phyloP scores from a whole-genome alignment of 108 stramenopile species.

The Cyclotella choctawhatcheeana region DNA sequence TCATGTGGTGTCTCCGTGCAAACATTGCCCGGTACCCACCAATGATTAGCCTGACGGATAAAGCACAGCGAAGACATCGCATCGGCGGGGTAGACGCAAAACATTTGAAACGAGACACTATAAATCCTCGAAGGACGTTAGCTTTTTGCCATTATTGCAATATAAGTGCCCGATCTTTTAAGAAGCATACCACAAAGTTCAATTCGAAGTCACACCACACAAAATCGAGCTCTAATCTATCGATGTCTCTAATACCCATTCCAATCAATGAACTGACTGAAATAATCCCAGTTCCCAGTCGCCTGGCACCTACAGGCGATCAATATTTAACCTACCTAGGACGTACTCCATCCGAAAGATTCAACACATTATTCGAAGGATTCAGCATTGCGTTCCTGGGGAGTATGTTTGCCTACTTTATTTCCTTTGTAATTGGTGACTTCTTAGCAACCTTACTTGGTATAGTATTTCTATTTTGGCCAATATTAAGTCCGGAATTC shows the following conservation, averaged over 20 bases:
- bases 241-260: conserved; percentile 73
- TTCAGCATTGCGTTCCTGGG: conserved; percentile 70
- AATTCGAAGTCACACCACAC: neutral
- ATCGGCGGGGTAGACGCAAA: no score
- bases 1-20: no score
- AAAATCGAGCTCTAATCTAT: conserved; percentile 7
- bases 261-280: conserved; percentile 60
- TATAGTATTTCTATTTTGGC: conserved; percentile 72
- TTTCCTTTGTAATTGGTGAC: conserved; percentile 77
- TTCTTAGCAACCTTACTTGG: conserved; percentile 76
- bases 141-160: neutral
- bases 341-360: conserved; percentile 64
- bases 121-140: no score
- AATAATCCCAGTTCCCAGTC: conserved; percentile 48
- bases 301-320: conserved; percentile 59
- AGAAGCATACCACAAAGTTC: neutral
- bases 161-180: neutral
- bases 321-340: conserved; percentile 84
- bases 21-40: no score
- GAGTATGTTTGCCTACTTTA: conserved; percentile 71
- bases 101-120: no score
- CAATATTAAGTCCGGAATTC: conserved; percentile 74
- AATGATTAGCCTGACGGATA: no score
- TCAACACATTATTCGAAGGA: conserved; percentile 67
- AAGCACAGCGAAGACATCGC: no score